Base-by-base conservation (phyloP, 2,329 filamentous ascomycete species). In the Exophiala mesophila region DNA sequence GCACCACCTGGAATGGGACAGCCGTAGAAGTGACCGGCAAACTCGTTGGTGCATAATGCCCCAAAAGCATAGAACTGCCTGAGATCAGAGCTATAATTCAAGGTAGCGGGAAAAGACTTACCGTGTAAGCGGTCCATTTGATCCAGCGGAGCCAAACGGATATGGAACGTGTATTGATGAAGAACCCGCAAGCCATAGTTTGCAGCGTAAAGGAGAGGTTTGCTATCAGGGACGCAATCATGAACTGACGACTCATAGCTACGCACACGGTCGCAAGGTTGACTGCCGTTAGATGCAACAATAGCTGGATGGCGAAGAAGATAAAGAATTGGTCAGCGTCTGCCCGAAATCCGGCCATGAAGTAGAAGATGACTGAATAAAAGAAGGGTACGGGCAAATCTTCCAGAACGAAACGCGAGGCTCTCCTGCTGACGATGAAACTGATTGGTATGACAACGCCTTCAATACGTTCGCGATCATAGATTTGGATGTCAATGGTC, bases 121-220 rank as follows among this genome's bases (percentile, higher is more conserved):
- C 42, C 1, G 57, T 59, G 34, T 63, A 63, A 3, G 57, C 57
- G 3, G 55, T 58, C 65, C 64, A 68, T 46, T 87, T 88, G 2
- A 85, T 66, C 85, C 85, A 89, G 41, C 83, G 72, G n/a, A 87
- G 77, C 54, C 88, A 89, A 1, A 88, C 69, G 0, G 85, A 83
- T 3, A 89, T 84, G 4, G 80, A 78, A 39, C 85, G 78, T 8
- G 73, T 72, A 59, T 88, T 83, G 10, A 88, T 78, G 52, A 89
- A 88, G 60, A 82, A 88, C 1, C 85, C 85, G 50, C 83, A 87
- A 0, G 80, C 80, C 67, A 88, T 78, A 2, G 76, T 82, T 57
- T 89, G 85, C 15, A 88, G 52, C 0, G 85, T 89, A 53, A 81
- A 88, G 0, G 72, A 75, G 35, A 88, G 63, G 53, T 89, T 89